Percentiles rank a stretch among this genome's conserved stretches.
Conservation (phyloP, 345 rosid genomes). For the Eucalyptus cloeziana region DNA sequence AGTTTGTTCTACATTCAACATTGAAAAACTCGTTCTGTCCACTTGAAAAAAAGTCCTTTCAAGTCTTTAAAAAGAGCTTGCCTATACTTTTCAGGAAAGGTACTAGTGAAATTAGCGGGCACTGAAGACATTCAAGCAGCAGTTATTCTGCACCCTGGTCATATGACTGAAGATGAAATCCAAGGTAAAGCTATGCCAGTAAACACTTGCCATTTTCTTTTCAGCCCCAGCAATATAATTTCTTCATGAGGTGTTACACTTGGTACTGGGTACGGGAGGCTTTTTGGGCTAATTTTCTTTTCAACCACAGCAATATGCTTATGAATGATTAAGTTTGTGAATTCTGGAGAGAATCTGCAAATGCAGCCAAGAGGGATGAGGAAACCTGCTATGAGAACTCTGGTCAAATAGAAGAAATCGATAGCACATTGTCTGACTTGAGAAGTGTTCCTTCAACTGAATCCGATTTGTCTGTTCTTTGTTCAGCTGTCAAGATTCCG, state of each 20-base stretch:
- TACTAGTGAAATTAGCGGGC: slow-evolving; percentile 11
- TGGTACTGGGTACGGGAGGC: neutral
- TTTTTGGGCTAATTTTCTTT: neutral
- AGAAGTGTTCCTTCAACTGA: neutral
- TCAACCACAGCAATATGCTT: neutral
- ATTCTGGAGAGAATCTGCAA: neutral
- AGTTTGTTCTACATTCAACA: neutral
- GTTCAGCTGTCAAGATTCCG: slow-evolving; percentile 25
- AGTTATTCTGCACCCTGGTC: slow-evolving; percentile 19
- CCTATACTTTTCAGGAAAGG: slow-evolving; percentile 2
- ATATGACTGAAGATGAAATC: slow-evolving; percentile 11
- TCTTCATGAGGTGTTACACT: neutral
- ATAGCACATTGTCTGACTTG: neutral
- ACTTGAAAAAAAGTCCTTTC: neutral
- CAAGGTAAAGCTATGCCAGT: neutral
- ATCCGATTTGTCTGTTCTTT: neutral
- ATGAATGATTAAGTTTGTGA: neutral
- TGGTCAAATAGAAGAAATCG: neutral
- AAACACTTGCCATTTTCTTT: neutral
- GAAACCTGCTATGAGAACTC: neutral
- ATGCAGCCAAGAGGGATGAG: neutral
- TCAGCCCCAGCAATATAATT: neutral
- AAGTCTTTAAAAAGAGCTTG: neutral
- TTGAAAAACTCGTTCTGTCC: neutral
- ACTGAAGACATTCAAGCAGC: slow-evolving; percentile 5